These are phyloP conservation scores for Stylosanthes scabra DNA, from an alignment of 331 rosid species.

Conservation along the genomic window DNA sequence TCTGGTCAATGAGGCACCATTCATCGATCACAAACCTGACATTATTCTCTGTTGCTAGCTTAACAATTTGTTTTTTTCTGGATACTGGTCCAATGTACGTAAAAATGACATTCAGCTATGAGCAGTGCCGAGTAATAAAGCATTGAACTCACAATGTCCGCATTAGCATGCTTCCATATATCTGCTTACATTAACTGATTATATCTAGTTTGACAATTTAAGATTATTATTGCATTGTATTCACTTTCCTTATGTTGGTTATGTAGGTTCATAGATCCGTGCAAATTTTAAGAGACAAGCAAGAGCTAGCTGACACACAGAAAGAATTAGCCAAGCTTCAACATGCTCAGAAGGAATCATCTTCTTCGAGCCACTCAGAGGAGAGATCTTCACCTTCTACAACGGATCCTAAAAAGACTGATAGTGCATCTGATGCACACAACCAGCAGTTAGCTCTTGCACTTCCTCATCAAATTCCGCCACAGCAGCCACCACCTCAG, in stretches of 20 bases:
- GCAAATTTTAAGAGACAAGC: conserved; percentile 96
- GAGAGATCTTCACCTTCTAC: conserved; percentile 69
- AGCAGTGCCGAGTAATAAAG: background rate
- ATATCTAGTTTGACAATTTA: background rate
- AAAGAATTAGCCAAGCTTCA: conserved; percentile 97
- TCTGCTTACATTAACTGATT: background rate
- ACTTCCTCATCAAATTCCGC: conserved; percentile 76
- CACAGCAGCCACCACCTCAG: conserved; percentile 57
- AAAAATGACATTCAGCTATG: background rate
- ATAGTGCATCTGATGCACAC: conserved; percentile 66
- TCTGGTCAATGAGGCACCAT: background rate
- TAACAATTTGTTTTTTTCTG: conserved; percentile 6
- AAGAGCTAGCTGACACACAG: conserved; percentile 94
- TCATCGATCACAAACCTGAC: conserved; percentile 15
- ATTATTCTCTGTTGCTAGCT: conserved; percentile 10
- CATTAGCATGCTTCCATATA: background rate
- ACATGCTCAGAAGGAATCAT: conserved; percentile 82
- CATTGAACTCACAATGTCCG: background rate
- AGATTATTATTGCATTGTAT: background rate
- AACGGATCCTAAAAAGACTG: conserved; percentile 64
- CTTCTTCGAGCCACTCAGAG: conserved; percentile 80
- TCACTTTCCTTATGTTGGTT: conserved; percentile 27
- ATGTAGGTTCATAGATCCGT: conserved; percentile 96
- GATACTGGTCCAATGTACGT: background rate
- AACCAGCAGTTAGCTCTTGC: conserved; percentile 95